Conservation (phyloP, 345 rosid species). For the Pugionium cornutum region DNA sequence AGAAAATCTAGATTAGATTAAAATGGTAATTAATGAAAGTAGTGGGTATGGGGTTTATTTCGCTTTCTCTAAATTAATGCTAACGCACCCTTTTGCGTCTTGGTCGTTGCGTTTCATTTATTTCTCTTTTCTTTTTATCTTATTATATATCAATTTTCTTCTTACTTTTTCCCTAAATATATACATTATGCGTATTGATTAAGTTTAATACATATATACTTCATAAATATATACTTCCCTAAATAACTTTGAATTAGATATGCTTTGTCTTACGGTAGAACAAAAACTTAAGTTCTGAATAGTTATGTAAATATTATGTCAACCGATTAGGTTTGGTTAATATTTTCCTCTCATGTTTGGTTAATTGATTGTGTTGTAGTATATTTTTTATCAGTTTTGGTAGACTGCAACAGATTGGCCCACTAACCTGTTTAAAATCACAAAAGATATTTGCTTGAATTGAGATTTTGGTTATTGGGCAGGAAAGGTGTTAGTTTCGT, state of each 20-base stretch:
- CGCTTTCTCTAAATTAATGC: conserved; percentile 41
- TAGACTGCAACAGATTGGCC: too few species aligned
- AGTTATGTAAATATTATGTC: not conserved
- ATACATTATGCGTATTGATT: too few species aligned
- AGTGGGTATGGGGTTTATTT: conserved; percentile 31
- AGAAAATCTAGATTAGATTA: conserved; percentile 8
- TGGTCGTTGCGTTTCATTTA: conserved; percentile 39
- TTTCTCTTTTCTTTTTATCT: conserved; percentile 22
- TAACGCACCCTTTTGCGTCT: conserved; percentile 37
- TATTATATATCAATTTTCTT: conserved; percentile 14
- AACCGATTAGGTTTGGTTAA: conserved; percentile 2
- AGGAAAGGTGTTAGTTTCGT: too few species aligned
- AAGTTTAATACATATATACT: too few species aligned
- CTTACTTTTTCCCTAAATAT: not conserved
- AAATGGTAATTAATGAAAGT: conserved; percentile 21
- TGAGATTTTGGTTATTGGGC: too few species aligned
- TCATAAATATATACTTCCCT: too few species aligned
- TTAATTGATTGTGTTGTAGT: too few species aligned
- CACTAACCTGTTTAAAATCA: too few species aligned
- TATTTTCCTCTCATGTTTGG: too few species aligned
- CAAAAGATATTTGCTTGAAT: too few species aligned
- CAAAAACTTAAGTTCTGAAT: not conserved
- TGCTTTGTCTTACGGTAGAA: not conserved
- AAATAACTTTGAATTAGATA: too few species aligned
- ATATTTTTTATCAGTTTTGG: too few species aligned